Evolutionary conservation across 2,329 filamentous ascomycete species (phyloP).

Genomic region (Talaromyces islandicus): DNA sequence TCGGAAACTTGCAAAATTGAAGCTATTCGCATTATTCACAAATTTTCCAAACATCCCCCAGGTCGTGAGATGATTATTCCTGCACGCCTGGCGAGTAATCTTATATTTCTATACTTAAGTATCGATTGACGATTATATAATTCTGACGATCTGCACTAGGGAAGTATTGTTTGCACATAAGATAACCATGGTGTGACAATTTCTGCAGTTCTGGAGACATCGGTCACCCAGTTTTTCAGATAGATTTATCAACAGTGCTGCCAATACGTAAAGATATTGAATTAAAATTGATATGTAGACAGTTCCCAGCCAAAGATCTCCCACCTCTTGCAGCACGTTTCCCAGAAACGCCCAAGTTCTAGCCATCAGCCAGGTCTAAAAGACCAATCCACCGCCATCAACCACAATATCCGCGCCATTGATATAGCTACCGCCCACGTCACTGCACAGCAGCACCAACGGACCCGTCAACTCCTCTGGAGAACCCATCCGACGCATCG

Average conservation of each 20-base stretch:
- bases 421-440: conserved; percentile 58
- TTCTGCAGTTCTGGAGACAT: not conserved
- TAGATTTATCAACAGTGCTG: not conserved
- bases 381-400: conserved; percentile 39
- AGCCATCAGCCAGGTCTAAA: not conserved
- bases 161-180: not conserved
- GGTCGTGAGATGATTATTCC: not conserved
- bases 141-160: too few species aligned
- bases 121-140: too few species aligned
- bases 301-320: not conserved
- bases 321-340: not conserved
- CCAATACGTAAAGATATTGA: not conserved
- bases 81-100: not conserved
- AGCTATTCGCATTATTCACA: not conserved
- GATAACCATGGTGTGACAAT: not conserved
- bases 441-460: conserved; percentile 55
- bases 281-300: not conserved
- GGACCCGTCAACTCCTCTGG: conserved; percentile 59
- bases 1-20: not conserved
- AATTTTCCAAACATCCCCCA: not conserved
- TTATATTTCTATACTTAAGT: too few species aligned
- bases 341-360: too few species aligned
- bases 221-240: not conserved
- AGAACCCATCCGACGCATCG: conserved; percentile 59
- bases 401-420: conserved; percentile 62